Percentiles rank a stretch among this genome's conserved stretches.
phyloP scores from a whole-genome alignment of 1,284 basidiomycete species.

The Stereum hirsutum region DNA sequence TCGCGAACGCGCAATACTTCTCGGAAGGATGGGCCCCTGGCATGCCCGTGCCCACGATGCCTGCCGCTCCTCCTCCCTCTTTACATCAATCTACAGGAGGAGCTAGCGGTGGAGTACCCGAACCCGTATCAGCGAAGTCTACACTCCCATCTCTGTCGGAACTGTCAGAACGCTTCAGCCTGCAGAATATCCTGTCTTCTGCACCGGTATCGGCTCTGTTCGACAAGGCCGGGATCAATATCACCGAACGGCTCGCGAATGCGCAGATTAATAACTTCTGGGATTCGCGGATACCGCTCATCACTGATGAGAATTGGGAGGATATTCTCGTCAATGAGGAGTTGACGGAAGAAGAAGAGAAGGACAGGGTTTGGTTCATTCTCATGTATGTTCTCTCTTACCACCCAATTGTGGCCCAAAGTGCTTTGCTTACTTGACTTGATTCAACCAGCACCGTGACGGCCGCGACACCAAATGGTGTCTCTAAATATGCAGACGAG shows the following conservation, averaged over 20 bases:
- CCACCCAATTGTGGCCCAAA: neutral
- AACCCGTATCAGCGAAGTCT: too few relatives aligned
- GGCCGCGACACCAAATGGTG: conserved; percentile 43
- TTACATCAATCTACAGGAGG: conserved; percentile 9
- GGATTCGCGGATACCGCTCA: conserved; percentile 63
- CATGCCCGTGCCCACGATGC: conserved; percentile 14
- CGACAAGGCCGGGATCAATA: conserved; percentile 52
- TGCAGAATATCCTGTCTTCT: conserved; percentile 38
- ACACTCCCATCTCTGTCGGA: too few relatives aligned
- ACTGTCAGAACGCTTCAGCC: too few relatives aligned
- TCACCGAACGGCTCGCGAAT: conserved; percentile 46
- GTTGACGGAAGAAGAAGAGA: conserved; percentile 48
- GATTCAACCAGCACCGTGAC: conserved; percentile 44
- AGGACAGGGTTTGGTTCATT: conserved; percentile 60
- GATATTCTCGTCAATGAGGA: conserved; percentile 60
- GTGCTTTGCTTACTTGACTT: conserved; percentile 1
- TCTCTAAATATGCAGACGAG: conserved; percentile 61
- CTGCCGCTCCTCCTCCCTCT: conserved; percentile 11
- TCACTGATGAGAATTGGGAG: conserved; percentile 68
- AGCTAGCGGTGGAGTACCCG: conserved; percentile 1
- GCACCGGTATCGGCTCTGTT: conserved; percentile 46
- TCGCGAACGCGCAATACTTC: conserved; percentile 55
- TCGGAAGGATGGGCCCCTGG: conserved; percentile 54
- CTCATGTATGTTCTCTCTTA: conserved; percentile 43
- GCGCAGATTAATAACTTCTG: conserved; percentile 34